Evolutionary conservation across 2,329 filamentous ascomycete genomes (phyloP), one percentile per base, ranked within the genome.

Genomic region (Arachnopeziza araneosa): DNA sequence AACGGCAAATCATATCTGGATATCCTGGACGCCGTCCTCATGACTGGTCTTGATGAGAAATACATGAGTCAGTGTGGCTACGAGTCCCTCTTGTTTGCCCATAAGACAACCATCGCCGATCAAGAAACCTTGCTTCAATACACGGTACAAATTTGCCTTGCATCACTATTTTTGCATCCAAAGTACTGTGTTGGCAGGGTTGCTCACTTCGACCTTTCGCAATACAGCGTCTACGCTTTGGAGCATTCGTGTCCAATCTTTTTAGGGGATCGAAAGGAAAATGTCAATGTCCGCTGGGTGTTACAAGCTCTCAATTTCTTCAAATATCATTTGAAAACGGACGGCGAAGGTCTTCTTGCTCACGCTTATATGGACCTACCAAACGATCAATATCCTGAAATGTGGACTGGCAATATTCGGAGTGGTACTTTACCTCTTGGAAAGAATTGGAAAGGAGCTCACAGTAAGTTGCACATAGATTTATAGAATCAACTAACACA

Each of bases 281-380:
- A 73, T 1, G 64, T 83, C 55, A 78, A 82, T 62, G 70, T 79
- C 56, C 68, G 74, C 1, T 81, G 76, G 76, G 56, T 78, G 1
- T 67, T 81, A 5, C 76, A 82, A 62, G 71, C 76, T 49, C 67
- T 79, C 51, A 81, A 81, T 62, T 83, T 83, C 73, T 83, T 82
- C 72, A 77, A 77, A 52, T 76, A 77, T 54, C 79, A 83, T 62
- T 75, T 83, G 67, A 75, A 69, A 52, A 59, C 74, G 50, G 66
- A 69, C 9, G 71, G 71, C 2, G 73, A 76, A n/a, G 66, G 68
- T 23, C 72, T 76, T 0, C 68, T 81, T 2, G 71, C 67, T 53
- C 56, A 66, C 9, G 68, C 69, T 1, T 77, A 77, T 63, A 57
- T 64, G 6, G 67, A 70, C 2, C 71, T 82, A 8, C 65, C 71